A percentile compares a stretch with the other conserved stretches of the same genome.
These are phyloP conservation scores for Ambrosia hybrid DNA, from an alignment of 140 eudicot genomes.

Conservation along the genomic window DNA sequence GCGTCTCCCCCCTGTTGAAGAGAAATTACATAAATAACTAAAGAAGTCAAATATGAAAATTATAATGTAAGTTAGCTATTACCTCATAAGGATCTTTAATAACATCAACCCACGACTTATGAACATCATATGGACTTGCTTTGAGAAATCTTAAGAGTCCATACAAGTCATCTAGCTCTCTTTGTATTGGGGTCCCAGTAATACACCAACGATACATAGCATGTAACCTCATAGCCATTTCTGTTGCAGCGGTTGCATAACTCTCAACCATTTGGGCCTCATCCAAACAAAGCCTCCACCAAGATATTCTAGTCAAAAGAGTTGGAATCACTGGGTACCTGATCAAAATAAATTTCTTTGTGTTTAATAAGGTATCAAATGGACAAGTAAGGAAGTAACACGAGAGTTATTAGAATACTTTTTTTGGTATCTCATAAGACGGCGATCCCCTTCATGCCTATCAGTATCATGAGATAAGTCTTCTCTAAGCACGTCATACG, in stretches of 20 bases:
- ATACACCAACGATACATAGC: conserved; percentile 87
- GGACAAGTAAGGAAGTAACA: conserved; percentile 12
- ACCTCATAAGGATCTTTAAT: conserved; percentile 95
- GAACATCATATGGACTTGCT: conserved; percentile 71
- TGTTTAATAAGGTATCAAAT: not conserved
- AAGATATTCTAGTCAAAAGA: conserved; percentile 66
- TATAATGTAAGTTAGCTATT: conserved; percentile 12
- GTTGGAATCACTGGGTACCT: conserved; percentile 94
- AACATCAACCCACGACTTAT: conserved; percentile 86
- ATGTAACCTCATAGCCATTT: conserved; percentile 87
- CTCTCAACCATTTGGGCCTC: conserved; percentile 99
- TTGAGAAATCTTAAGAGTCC: conserved; percentile 83
- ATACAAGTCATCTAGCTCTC: conserved; percentile 82
- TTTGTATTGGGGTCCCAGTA: conserved; percentile 95
- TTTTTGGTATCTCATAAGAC: conserved; percentile 72
- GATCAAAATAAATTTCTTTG: conserved; percentile 15
- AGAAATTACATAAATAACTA: conserved; percentile 11
- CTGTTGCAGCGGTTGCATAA: conserved; percentile 79
- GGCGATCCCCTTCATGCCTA: conserved; percentile 89
- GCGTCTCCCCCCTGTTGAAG: conserved; percentile 65
- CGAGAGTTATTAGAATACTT: conserved; percentile 40
- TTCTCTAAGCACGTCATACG: conserved; percentile 87
- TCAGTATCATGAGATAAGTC: conserved; percentile 91
- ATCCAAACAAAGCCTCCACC: conserved; percentile 99
- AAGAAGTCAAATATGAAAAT: not conserved